Base-by-base conservation (phyloP, 2,329 filamentous ascomycete genomes). In the Rutstroemia sp. region DNA sequence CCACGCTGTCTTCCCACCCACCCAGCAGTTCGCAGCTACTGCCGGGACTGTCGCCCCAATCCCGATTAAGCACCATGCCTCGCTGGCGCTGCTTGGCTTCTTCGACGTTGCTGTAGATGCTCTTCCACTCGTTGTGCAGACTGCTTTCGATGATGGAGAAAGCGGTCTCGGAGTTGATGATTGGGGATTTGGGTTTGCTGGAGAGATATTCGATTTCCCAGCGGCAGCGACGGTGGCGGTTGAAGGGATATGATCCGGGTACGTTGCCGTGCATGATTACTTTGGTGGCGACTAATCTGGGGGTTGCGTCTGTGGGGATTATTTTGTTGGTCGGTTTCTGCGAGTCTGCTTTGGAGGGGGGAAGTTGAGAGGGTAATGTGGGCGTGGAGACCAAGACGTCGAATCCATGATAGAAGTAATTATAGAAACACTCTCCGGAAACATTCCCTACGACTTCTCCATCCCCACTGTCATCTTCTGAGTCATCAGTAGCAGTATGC, bases 331-430 rank as follows among this genome's bases (percentile, higher is more conserved):
- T 42, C 5, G 67, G 57, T 4, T 63, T 56, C 4, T 68, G 50
- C 8, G 37, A 39, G 8, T 45, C 16, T n/a, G 54, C 51, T 39
- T 63, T 76, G 5, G 76, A 73, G 12, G 85, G 87, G 0, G 87
- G 84, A 6, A 76, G 75, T 21, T 81, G 81, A 0, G 87, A 88
- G 4, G 86, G 77, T 5, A 78, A 69, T 0, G 82, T 83, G 0
- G 89, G 87, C 30, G 84, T 83, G 0, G 92, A 95, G n/a, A 99
- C 81, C 5, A 97, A 78, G 9, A 96, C 81, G 70, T 99, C 94
- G 67, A 99, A 95, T 1, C 94, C 94, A 60, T 96, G 86, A 62
- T 92, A 87, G 69, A 96, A 99, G 70, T 99, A 99, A 70, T 97
- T 97, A 73, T 94, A 96, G 70, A 97, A 99, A 62, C 86, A 91